These are phyloP conservation scores for Licmophora abbreviata DNA, from an alignment of 108 stramenopile genomes.

Conservation along the genomic window DNA sequence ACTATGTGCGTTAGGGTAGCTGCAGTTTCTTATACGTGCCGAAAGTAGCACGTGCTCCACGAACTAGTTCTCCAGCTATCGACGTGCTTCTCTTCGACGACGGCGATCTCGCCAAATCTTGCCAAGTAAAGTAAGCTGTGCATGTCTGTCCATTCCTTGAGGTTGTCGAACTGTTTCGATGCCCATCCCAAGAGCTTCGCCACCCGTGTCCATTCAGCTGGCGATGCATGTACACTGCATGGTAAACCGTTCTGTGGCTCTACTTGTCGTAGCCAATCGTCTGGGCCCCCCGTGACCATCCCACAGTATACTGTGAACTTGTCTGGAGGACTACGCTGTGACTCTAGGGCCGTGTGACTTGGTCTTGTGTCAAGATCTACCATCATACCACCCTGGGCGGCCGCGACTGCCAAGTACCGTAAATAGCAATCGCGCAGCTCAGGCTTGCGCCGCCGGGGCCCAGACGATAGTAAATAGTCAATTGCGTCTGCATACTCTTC, in stretches of 20 bases:
- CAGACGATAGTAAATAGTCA: background rate
- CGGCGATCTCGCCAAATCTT: background rate
- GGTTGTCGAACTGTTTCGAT: background rate
- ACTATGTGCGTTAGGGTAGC: no score
- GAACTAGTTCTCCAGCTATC: background rate
- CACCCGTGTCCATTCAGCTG: conserved; percentile 5
- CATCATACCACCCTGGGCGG: conserved; percentile 15
- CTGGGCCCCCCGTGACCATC: background rate
- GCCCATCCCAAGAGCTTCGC: background rate
- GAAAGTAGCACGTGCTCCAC: background rate
- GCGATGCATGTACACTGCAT: conserved; percentile 5
- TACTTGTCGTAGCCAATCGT: background rate
- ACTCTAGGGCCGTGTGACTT: background rate
- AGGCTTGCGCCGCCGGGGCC: background rate
- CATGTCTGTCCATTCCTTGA: background rate
- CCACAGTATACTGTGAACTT: background rate
- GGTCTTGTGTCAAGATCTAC: conserved; percentile 16
- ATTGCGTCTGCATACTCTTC: conserved; percentile 9
- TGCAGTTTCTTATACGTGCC: no score
- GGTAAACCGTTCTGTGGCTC: conserved; percentile 1
- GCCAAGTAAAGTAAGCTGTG: background rate
- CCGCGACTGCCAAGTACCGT: conserved; percentile 17
- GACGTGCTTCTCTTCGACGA: background rate
- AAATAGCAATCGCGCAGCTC: conserved; percentile 1
- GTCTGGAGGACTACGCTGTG: background rate